Evolutionary conservation across 768 basidiomycete species (phyloP), one percentile per base, ranked within the genome.

Genomic region (Leccinum ochraceum): DNA sequence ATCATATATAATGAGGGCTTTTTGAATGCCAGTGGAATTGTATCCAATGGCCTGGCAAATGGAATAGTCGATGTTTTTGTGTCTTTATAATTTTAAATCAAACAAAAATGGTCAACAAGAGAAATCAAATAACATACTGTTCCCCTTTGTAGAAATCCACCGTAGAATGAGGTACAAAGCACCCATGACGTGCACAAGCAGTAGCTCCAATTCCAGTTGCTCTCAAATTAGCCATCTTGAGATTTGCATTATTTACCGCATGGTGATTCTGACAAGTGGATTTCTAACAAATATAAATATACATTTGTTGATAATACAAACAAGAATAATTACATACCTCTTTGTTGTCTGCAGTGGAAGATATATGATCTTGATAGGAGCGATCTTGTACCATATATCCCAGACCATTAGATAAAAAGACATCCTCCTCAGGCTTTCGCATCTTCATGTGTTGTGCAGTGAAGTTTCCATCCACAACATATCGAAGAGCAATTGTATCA

Each of bases 121-220:
- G 4, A 4, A 30, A 11, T 3, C 3, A 51, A 17, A 24, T 14
- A 13, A 53, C 57, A 32, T 39, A 60, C 36, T 57, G 26, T 6
- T 77, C 70, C 0, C 73, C 74, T 24, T 69, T 69, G 48, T 71
- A 71, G 44, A 77, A 71, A 48, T 76, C 72, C 0, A 76, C 75
- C 3, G 72, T 50, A 1, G 66, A 61, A 51, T 74, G 67, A 0
- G 70, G 75, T 32, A 66, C 54, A 69, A 77, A 57, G 37, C 56
- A 61, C 0, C 59, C 46, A 36, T 63, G 56, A 20, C 0, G 13
- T 1, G 52, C 56, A 54, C 56, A 63, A 0, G 56, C 60, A 13
- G 36, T 53, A 1, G 54, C 53, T 2, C 39, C 53, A 1, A 63
- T 26, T 6, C 62, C 52, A 8, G 60, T 62, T 1, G 39, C 53